These are phyloP conservation scores for Vachellia collinsii DNA, from an alignment of 306 rosid species.

Conservation along the genomic window DNA sequence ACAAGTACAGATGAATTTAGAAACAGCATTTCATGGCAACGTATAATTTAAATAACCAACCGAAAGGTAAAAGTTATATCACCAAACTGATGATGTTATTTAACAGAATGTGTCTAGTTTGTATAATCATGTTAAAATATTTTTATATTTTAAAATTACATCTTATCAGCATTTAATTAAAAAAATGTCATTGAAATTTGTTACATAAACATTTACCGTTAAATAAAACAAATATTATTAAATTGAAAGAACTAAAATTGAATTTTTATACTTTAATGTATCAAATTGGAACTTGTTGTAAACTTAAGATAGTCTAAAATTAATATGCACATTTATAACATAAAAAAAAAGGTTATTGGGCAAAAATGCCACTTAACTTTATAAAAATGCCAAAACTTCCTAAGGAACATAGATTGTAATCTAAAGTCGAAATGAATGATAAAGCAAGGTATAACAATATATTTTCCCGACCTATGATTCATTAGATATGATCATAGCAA, in stretches of 20 bases:
- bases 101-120: background rate
- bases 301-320: background rate
- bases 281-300: background rate
- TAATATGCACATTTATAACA: slow-evolving; percentile 6
- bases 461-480: background rate
- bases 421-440: too few relatives aligned
- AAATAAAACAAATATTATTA: too few relatives aligned
- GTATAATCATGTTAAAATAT: background rate
- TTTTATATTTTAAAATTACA: slow-evolving; percentile 1
- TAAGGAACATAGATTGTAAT: too few relatives aligned
- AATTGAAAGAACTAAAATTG: too few relatives aligned
- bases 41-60: slow-evolving; percentile 5
- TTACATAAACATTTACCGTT: too few relatives aligned
- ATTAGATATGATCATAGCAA: background rate
- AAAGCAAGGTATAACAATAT: background rate
- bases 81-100: slow-evolving; percentile 9
- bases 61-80: slow-evolving; percentile 24
- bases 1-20: background rate
- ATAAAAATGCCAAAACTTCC: too few relatives aligned
- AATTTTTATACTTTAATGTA: too few relatives aligned
- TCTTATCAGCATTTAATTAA: background rate
- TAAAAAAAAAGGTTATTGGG: background rate
- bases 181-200: background rate
- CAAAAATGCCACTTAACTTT: too few relatives aligned
- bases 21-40: slow-evolving; percentile 23